Evolutionary conservation across 78 protist genomes (phyloP).

Genomic region (Dictyostelium intermedium): DNA sequence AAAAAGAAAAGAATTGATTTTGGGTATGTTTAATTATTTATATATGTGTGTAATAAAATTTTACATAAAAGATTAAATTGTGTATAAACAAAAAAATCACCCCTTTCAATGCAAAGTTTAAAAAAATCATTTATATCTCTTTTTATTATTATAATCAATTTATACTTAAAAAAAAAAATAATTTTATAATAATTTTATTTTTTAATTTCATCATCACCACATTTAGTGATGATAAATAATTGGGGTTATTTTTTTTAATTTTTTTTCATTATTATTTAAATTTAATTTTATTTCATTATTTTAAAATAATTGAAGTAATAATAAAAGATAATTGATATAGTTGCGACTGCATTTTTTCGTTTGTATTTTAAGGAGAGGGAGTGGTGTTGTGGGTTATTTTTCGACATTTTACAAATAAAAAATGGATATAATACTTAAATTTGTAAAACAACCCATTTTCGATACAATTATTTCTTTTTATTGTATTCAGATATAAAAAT

Average conservation of each 20-base stretch:
- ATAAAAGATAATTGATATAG: background rate
- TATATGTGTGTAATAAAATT: background rate
- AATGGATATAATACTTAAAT: background rate
- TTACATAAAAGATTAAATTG: background rate
- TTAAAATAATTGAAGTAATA: constrained; percentile 4
- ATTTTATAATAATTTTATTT: no score
- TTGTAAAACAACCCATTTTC: background rate
- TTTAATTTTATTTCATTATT: background rate
- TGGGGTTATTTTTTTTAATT: background rate
- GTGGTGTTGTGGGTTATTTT: background rate
- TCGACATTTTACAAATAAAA: background rate
- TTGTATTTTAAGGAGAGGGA: background rate
- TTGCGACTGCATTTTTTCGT: background rate
- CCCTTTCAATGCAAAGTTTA: background rate
- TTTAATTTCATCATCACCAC: background rate
- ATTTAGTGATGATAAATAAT: background rate
- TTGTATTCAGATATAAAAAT: background rate
- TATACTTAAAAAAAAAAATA: background rate
- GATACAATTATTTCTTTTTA: background rate
- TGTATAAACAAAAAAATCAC: background rate
- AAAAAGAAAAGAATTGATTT: no score
- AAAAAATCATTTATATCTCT: background rate
- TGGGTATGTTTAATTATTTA: background rate
- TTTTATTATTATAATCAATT: background rate
- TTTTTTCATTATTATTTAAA: background rate